These are phyloP conservation scores for Plectosphaerella plurivora DNA, from an alignment of 2,329 filamentous ascomycete species.

Conservation along the genomic window DNA sequence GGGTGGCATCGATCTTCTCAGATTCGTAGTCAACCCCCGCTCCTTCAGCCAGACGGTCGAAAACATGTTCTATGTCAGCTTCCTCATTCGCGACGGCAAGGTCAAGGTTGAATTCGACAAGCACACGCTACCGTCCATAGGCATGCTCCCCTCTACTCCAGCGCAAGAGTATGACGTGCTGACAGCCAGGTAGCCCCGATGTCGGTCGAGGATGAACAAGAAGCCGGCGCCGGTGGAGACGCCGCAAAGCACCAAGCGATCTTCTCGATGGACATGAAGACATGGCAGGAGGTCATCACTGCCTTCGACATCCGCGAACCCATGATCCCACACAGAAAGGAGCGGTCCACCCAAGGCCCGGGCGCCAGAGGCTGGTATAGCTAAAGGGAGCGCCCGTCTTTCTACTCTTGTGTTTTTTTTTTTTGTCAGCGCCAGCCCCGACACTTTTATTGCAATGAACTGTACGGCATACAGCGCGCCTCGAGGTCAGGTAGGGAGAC, in stretches of 20 bases:
- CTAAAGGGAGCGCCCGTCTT: slow-evolving; percentile 20
- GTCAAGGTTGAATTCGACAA: slow-evolving; percentile 71
- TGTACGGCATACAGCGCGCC: not conserved
- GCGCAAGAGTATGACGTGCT: slow-evolving; percentile 11
- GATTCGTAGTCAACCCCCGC: slow-evolving; percentile 82
- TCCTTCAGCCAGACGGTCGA: slow-evolving; percentile 95
- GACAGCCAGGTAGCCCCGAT: slow-evolving; percentile 23
- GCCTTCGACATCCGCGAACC: slow-evolving; percentile 72
- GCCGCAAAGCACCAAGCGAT: slow-evolving; percentile 78
- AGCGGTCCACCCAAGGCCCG: slow-evolving; percentile 46
- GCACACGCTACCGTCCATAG: slow-evolving; percentile 69
- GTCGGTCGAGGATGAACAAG: slow-evolving; percentile 39
- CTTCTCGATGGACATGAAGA: slow-evolving; percentile 79
- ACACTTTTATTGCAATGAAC: not conserved
- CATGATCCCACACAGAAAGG: slow-evolving; percentile 78
- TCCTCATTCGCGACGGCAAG: slow-evolving; percentile 82
- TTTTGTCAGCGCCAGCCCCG: not conserved
- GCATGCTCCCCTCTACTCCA: slow-evolving; percentile 47
- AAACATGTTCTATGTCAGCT: slow-evolving; percentile 95
- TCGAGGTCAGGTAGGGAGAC: not conserved
- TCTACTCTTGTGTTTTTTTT: not conserved
- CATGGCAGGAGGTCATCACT: slow-evolving; percentile 74
- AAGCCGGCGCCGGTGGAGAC: slow-evolving; percentile 42
- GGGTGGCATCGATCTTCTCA: slow-evolving; percentile 73
- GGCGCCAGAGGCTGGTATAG: slow-evolving; percentile 64